Conservation (phyloP, 805 yeast species). For the Candida maltosa region DNA sequence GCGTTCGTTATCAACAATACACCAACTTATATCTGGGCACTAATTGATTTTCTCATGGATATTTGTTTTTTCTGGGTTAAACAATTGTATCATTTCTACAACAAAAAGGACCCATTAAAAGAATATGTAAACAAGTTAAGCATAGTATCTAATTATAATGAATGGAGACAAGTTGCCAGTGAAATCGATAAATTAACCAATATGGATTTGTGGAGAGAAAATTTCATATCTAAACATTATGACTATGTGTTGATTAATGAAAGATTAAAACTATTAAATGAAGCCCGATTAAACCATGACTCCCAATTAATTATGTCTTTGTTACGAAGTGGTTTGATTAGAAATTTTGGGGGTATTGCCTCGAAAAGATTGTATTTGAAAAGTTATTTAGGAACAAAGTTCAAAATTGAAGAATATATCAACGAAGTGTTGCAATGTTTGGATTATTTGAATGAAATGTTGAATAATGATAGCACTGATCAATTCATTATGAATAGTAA, state of each 20-base stretch:
- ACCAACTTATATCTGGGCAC: conserved; percentile 38
- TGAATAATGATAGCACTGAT: conserved; percentile 23
- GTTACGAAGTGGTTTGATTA: conserved; percentile 75
- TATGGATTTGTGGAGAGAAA: conserved; percentile 67
- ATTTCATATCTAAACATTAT: conserved; percentile 75
- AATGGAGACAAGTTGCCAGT: conserved; percentile 59
- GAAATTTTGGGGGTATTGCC: conserved; percentile 91
- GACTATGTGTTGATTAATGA: conserved; percentile 82
- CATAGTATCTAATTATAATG: conserved; percentile 56
- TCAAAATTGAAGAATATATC: conserved; percentile 82
- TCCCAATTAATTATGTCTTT: conserved; percentile 57
- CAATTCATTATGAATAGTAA: conserved; percentile 42
- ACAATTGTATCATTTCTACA: conserved; percentile 30
- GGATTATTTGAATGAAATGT: conserved; percentile 50
- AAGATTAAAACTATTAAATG: conserved; percentile 57
- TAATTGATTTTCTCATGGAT: conserved; percentile 42
- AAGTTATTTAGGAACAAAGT: conserved; percentile 84
- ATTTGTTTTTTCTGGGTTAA: conserved; percentile 46
- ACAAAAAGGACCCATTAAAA: conserved; percentile 41
- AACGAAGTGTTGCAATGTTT: conserved; percentile 71
- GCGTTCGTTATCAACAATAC: conserved; percentile 30
- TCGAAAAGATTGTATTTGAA: conserved; percentile 75
- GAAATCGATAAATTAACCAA: conserved; percentile 48
- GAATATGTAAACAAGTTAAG: conserved; percentile 48
- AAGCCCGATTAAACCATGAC: conserved; percentile 61